Base-by-base conservation (phyloP, 1,284 basidiomycete species). In the Fomitiporia mediterranea region DNA sequence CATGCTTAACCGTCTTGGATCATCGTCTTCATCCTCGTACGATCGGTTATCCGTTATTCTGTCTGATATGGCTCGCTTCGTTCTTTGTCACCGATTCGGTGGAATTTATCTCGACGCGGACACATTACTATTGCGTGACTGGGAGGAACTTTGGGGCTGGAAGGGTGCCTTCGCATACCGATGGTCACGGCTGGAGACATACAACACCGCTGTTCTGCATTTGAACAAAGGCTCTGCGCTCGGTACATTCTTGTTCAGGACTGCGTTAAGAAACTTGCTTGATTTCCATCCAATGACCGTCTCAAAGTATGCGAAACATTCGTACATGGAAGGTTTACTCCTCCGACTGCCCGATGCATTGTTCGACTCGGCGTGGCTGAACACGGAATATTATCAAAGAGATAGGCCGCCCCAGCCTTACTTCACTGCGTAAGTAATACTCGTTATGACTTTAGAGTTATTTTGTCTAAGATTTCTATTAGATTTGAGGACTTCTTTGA, bases 271-370 rank as follows among this genome's bases (percentile, higher is more conserved):
- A 69, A 92, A 94, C 64, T 83, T 83, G 25, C 69, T 93, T 64
- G 91, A 93, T 69, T 92, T 94, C 68, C 91, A 93, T 65, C 91
- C 91, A 0, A 90, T 91, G 85, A 89, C 85, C 0, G 83, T 94
- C 40, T 84, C 85, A 49, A 74, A 80, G 53, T 94, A 94, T 66
- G 80, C 85, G 34, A 83, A 84, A 68, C 91, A 94, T 62, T 89
- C 90, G 0, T 74, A 83, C 57, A 64, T 92, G 35, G 87, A 91
- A 62, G 79, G 77, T 13, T 71, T 94, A 39, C 70, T 94, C 34
- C 77, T 91, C 56, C 78, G 88, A 34, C 74, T 94, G 21, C 91
- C 91, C 0, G 91, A 93, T 68, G 90, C 91, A 1, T 69, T 94
- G 56, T 93, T 94, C 59, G 91, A 94, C 70, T 83, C 90, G 2